phyloP scores from a whole-genome alignment of 2,329 filamentous ascomycete genomes.

The Pyricularia grisea region DNA sequence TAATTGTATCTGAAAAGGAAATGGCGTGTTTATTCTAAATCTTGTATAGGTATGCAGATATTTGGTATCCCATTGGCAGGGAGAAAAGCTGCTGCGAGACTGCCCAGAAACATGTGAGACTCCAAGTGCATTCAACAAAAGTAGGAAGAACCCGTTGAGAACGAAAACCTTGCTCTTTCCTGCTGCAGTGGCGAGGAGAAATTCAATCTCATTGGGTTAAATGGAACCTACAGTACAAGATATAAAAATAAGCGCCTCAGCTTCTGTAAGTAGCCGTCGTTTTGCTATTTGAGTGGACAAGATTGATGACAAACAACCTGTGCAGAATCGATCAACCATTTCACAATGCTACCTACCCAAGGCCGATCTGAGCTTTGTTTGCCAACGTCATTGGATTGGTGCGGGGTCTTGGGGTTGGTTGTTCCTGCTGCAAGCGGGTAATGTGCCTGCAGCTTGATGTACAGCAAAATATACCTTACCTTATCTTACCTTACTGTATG shows the following conservation, averaged over 20 bases:
- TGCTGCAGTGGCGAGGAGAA: neutral
- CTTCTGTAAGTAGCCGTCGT: neutral
- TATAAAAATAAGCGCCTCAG: neutral
- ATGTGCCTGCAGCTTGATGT: neutral
- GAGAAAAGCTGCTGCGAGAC: neutral
- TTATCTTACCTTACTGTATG: too few relatives aligned
- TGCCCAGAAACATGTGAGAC: neutral
- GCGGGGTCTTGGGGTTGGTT: too few relatives aligned
- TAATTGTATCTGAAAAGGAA: neutral
- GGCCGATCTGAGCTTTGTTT: neutral
- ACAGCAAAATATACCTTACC: neutral
- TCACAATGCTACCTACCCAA: neutral
- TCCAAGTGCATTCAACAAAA: neutral
- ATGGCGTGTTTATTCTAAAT: neutral
- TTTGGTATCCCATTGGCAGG: neutral
- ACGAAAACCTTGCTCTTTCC: neutral
- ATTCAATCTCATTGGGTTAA: too few relatives aligned
- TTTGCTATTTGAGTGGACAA: neutral
- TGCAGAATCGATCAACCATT: neutral
- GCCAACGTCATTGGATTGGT: neutral
- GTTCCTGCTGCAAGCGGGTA: neutral
- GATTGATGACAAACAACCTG: neutral
- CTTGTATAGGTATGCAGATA: neutral
- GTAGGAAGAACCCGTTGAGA: neutral
- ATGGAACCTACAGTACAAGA: too few relatives aligned